Evolutionary conservation across 75 land plant species (phyloP), one percentile per base, ranked within the genome.

Genomic region (Cupressus sempervirens): DNA sequence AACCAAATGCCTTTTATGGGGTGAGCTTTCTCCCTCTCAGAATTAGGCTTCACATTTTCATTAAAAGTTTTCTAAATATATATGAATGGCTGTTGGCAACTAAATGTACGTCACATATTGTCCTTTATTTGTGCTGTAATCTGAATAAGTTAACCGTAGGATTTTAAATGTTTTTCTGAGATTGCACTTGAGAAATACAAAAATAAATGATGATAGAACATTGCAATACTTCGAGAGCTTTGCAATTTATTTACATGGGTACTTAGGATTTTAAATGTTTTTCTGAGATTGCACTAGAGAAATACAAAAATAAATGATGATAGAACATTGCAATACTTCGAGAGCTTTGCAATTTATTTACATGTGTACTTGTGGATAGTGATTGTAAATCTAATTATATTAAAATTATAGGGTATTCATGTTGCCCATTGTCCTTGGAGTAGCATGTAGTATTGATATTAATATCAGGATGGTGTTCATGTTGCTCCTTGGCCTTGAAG

Each of bases 1-100:
- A 50, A 26, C 94, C 92, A 16, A 87, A 88, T 85, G 89, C 94
- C 20, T 94, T 92, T 72, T 94, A 92, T 92, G 94, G 90, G 41
- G 95, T 89, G 81, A 88, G 90, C 84, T 20, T 14, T 1, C 1
- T 10, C 29, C 45, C 29, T 38, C n/a, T n/a, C 46, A 79, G 81
- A 79, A 26, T n/a, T 79, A 26, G 40, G 81, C 50, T 79, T 40
- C 14, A 45, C 15, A n/a, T 45, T 1, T 77, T 45, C 15, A 23
- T 36, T 45, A 6, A n/a, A 45, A 79, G n/a, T 26, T 0, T 45
- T n/a, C 14, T 4, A 23, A 79, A 79, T 1, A 40, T 6, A 76
- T 18, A 0, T 40, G 6, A 36, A 45, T 43, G 50, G 46, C 46
- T 43, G 50, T 43, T n/a, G 20, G 81, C 30, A 12, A 79, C 10